Conservation (phyloP, 75 land plant species). For the Pinus taeda region DNA sequence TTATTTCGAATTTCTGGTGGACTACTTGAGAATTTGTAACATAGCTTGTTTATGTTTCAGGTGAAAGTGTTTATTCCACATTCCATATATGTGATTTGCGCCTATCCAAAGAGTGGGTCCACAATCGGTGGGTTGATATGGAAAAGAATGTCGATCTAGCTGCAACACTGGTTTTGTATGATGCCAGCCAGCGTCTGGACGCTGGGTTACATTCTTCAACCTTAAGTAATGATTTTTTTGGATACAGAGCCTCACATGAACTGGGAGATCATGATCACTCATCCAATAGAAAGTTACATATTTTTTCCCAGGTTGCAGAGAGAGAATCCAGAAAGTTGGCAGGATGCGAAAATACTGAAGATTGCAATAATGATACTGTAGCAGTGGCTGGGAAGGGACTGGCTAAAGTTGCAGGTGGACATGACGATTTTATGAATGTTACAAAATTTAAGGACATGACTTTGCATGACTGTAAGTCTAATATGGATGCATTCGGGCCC, state of each 20-base stretch:
- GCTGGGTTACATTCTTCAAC: background rate
- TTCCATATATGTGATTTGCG: conserved; percentile 48
- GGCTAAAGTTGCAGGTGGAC: background rate
- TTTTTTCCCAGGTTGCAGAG: background rate
- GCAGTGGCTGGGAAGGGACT: background rate
- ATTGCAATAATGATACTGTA: background rate
- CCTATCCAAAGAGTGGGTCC: conserved; percentile 77
- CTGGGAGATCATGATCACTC: background rate
- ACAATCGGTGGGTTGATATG: conserved; percentile 50
- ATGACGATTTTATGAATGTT: background rate
- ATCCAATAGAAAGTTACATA: background rate
- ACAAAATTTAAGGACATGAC: background rate
- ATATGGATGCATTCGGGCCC: background rate
- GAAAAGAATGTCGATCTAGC: conserved; percentile 39
- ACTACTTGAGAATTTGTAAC: background rate
- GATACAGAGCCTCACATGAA: background rate
- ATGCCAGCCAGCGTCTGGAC: background rate
- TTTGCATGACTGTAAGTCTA: background rate
- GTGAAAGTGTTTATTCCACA: conserved; percentile 40
- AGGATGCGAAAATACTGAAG: background rate
- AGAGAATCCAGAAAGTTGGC: conserved; percentile 2
- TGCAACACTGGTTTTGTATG: background rate
- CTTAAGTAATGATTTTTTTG: conserved; percentile 4
- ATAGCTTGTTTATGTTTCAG: conserved; percentile 29
- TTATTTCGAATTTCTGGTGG: background rate